Evolutionary conservation across 108 stramenopile genomes (phyloP).

Genomic region (Pseudonitzschia delicatissima): DNA sequence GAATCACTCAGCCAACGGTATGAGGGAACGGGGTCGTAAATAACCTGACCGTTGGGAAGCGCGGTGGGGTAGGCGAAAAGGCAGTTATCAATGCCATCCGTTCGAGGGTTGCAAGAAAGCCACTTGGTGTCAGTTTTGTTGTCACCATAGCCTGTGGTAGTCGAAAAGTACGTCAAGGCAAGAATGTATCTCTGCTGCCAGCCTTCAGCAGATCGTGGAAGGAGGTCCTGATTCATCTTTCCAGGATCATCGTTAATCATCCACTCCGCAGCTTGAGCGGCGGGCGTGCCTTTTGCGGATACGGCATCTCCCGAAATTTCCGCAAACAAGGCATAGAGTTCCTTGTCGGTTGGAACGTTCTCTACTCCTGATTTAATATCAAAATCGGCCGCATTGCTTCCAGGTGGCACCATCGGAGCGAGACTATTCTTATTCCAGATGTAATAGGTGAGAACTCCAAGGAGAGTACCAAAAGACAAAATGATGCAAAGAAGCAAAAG

Average conservation of each 20-base stretch:
- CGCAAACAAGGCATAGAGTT: slow-evolving; percentile 9
- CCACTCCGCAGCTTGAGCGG: slow-evolving; percentile 27
- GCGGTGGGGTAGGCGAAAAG: slow-evolving; percentile 7
- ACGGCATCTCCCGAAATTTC: slow-evolving; percentile 13
- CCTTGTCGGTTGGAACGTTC: slow-evolving; percentile 3
- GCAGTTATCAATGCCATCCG: neutral
- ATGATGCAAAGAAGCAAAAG: neutral
- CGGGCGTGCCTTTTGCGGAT: slow-evolving; percentile 16
- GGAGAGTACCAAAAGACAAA: neutral
- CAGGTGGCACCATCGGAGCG: neutral
- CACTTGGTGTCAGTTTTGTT: slow-evolving; percentile 7
- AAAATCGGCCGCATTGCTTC: too few relatives aligned
- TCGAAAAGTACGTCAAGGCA: slow-evolving; percentile 14
- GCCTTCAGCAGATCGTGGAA: neutral
- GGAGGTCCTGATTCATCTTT: neutral
- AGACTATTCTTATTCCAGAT: neutral
- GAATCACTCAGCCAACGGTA: slow-evolving; percentile 27
- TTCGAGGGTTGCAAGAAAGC: slow-evolving; percentile 25
- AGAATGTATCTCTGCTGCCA: slow-evolving; percentile 19
- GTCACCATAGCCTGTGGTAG: slow-evolving; percentile 27
- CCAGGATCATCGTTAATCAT: slow-evolving; percentile 23
- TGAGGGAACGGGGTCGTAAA: slow-evolving; percentile 7
- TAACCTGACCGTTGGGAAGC: neutral
- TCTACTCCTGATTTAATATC: too few relatives aligned
- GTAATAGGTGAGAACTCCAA: neutral